Percentiles rank a stretch among this genome's conserved stretches.
Evolutionary conservation across 164 flowering plant species (phyloP).

Genomic region (Nymphaea thermarum): DNA sequence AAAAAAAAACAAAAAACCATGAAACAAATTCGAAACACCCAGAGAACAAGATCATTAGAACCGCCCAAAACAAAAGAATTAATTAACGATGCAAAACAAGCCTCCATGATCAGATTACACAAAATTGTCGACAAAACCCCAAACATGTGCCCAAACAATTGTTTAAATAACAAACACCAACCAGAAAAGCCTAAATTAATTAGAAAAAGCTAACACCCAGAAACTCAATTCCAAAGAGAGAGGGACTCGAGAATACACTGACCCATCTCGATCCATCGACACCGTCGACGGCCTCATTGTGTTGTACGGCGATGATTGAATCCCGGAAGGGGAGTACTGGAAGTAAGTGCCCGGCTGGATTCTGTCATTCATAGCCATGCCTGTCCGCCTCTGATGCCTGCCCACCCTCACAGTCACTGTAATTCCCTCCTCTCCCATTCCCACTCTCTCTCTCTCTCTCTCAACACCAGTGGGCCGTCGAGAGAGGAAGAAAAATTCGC

Average conservation of each 20-base stretch:
- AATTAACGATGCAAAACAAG: not conserved
- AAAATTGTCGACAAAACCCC: not conserved
- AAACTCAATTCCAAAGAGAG: not conserved
- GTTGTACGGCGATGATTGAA: constrained; percentile 52
- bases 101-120: not conserved
- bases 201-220: not conserved
- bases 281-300: constrained; percentile 35
- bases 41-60: not conserved
- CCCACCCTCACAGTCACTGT: not conserved
- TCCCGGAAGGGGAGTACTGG: constrained; percentile 62
- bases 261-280: constrained; percentile 65
- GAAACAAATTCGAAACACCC: not conserved
- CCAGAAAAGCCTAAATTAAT: not conserved
- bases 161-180: not conserved
- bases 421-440: not conserved
- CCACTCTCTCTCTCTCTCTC: not conserved
- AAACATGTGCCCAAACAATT: not conserved
- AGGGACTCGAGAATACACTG: not conserved
- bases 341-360: constrained; percentile 59
- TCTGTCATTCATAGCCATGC: constrained; percentile 50
- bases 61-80: not conserved
- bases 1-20: not conserved
- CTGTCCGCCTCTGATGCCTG: not conserved
- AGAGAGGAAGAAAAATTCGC: not conserved
- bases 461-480: not conserved